Conservation (phyloP, 192 early-diverging fungal genomes). For the Coemansia sp. region DNA sequence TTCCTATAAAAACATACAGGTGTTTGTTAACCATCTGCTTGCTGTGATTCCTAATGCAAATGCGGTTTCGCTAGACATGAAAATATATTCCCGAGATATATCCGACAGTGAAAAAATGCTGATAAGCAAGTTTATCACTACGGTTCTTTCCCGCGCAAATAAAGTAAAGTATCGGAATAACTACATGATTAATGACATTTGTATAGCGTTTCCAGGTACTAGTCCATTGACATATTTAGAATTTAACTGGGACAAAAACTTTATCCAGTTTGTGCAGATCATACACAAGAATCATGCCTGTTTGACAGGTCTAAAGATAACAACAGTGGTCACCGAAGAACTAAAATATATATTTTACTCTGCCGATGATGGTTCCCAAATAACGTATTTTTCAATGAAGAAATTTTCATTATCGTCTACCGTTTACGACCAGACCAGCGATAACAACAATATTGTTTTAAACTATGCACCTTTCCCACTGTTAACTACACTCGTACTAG, state of each 20-base stretch:
- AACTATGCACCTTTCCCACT: too few relatives aligned
- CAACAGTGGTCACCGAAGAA: neutral
- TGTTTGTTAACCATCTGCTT: too few relatives aligned
- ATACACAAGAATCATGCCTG: neutral
- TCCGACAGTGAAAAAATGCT: neutral
- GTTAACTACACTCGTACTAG: too few relatives aligned
- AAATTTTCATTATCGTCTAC: too few relatives aligned
- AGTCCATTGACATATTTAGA: neutral
- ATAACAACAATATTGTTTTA: too few relatives aligned
- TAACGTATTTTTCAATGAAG: too few relatives aligned
- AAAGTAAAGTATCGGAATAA: neutral
- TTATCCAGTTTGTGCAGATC: neutral
- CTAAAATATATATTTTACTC: neutral
- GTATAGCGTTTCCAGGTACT: neutral
- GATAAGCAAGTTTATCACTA: neutral
- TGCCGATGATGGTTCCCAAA: too few relatives aligned
- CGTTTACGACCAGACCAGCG: too few relatives aligned
- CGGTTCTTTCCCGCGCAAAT: neutral
- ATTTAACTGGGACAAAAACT: conserved; percentile 6
- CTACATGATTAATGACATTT: neutral
- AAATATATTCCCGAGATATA: neutral
- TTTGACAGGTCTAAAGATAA: neutral
- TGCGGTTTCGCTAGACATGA: too few relatives aligned
- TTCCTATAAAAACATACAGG: too few relatives aligned
- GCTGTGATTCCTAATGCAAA: too few relatives aligned